Conservation (phyloP, 257 asterid genomes). For the Primulina huaijiensis region DNA sequence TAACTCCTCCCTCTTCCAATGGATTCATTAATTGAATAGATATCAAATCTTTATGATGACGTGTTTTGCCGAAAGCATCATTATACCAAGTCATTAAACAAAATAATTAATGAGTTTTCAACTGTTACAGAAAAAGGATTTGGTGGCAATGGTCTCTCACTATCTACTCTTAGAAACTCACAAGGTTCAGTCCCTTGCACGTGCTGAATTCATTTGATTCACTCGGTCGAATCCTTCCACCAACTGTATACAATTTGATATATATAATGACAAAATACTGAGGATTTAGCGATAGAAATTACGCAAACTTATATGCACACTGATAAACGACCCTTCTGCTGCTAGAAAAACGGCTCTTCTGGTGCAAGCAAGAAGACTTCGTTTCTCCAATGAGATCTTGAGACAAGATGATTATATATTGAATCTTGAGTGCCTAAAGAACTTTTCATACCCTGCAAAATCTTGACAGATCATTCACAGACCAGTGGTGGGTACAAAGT, state of each 20-base stretch:
- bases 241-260: background rate
- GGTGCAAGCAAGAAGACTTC: background rate
- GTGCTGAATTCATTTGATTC: background rate
- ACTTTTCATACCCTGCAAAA: conserved; percentile 38
- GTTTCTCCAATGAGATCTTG: background rate
- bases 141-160: background rate
- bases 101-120: background rate
- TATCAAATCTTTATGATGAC: background rate
- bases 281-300: background rate
- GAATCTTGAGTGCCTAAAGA: conserved; percentile 16
- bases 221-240: background rate
- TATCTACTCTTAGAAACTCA: no score
- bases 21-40: no score
- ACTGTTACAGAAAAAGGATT: background rate
- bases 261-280: background rate
- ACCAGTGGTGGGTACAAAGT: conserved; percentile 1
- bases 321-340: background rate
- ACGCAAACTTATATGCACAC: background rate
- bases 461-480: background rate
- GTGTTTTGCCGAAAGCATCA: background rate
- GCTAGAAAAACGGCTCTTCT: background rate
- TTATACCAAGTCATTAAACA: background rate
- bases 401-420: background rate
- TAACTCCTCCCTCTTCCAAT: no score
- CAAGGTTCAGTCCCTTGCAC: background rate